Base-by-base conservation (phyloP, 1,284 basidiomycete species). In the Heliocybe sulcata region DNA sequence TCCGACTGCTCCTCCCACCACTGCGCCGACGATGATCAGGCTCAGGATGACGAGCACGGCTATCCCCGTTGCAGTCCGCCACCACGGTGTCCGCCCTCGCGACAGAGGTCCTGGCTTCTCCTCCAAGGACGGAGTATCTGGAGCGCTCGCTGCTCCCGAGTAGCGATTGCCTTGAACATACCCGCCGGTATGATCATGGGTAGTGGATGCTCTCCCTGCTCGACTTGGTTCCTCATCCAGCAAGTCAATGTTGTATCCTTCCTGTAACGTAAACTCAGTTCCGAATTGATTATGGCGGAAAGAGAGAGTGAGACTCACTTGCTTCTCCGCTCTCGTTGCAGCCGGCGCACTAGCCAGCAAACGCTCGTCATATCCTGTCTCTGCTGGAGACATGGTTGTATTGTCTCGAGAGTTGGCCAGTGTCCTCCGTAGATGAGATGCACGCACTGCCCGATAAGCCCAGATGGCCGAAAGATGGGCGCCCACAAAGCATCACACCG, bases 1-100 rank as follows among this genome's bases (percentile, higher is more conserved):
- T 19, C 82, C 84, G 0, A 86, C 83, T 0, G 76, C 82, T 1
- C 81, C 85, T 1, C 82, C 83, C 6, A 87, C 74, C 14, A 79
- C 72, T 1, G 76, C 83, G 1, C 71, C 82, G 50, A 86, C 59
- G 57, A 83, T 61, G 45, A 77, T 58, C 53, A 80, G 51, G 1
- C 64, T 63, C 2, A 73, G 58, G 35, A 77, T 35, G 49, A 67
- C 57, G 12, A 77, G 58, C 35, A 67, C 61, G 42, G 81, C 67
- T 35, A 73, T 63, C 19, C 74, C 72, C 10, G 67, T 69, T 33
- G 59, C 63, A 12, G 65, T 69, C 52, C 66, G 64, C 58, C 68
- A 73, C 65, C 67, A 74, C 27, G 72, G 70, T 14, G 26, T 42
- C 20, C 50, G 53, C 16, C 31, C 19, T 20, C 48, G 26, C 35